Percentiles rank a stretch among this genome's conserved stretches.
Evolutionary conservation across 2,329 filamentous ascomycete species (phyloP).

Genomic region (Aspergillus niger): DNA sequence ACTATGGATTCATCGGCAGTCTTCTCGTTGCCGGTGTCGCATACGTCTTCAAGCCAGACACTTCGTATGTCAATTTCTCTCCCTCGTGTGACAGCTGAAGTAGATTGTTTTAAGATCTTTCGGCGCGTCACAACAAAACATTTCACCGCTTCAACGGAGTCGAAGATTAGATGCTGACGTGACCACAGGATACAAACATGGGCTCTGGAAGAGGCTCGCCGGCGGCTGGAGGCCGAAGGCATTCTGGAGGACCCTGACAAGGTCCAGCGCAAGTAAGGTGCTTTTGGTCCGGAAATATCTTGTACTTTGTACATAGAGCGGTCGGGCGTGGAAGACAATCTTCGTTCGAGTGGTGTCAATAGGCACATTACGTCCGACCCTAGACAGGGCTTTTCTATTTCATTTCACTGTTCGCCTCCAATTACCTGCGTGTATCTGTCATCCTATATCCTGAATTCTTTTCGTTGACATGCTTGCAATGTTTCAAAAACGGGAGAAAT

Average conservation of each 20-base stretch:
- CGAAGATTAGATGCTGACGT: constrained; percentile 23
- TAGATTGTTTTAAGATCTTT: background rate
- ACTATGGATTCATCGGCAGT: constrained; percentile 80
- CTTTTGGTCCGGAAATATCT: constrained; percentile 25
- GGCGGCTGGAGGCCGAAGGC: constrained; percentile 93
- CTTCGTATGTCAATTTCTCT: constrained; percentile 70
- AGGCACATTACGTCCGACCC: constrained; percentile 34
- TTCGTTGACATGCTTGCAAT: constrained; percentile 16
- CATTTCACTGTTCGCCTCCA: constrained; percentile 29
- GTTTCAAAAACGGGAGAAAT: constrained; percentile 15
- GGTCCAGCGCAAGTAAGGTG: constrained; percentile 56
- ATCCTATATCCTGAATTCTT: constrained; percentile 23
- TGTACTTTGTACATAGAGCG: constrained; percentile 48
- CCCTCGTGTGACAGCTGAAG: constrained; percentile 1
- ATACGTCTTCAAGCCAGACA: constrained; percentile 97
- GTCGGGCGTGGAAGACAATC: constrained; percentile 32
- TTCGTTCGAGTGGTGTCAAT: constrained; percentile 32
- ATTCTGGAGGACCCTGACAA: constrained; percentile 77
- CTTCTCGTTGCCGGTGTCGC: constrained; percentile 73
- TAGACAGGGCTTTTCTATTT: constrained; percentile 37
- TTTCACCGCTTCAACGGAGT: background rate
- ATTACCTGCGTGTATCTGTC: constrained; percentile 27
- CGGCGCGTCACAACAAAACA: too few relatives aligned
- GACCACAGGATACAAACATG: constrained; percentile 89
- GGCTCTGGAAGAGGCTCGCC: constrained; percentile 94